These are phyloP conservation scores for Microascus cirrosus DNA, from an alignment of 2,329 filamentous ascomycete species.

Conservation along the genomic window DNA sequence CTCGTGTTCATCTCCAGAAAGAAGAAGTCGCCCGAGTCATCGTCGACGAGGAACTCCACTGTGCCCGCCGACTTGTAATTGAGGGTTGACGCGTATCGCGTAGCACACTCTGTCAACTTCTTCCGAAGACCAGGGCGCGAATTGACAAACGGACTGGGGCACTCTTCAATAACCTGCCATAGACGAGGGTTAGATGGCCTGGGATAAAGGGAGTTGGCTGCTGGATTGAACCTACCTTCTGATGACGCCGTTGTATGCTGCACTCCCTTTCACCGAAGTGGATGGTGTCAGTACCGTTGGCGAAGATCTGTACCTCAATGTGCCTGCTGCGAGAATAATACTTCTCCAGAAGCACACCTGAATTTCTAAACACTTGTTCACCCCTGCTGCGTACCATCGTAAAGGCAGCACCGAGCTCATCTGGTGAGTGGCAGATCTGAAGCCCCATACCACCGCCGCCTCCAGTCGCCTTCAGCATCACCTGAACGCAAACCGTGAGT, in stretches of 20 bases:
- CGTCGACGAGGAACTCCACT: constrained; percentile 26
- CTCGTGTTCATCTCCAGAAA: constrained; percentile 34
- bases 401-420: background rate
- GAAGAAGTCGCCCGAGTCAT: constrained; percentile 19
- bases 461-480: constrained; percentile 30
- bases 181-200: background rate
- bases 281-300: constrained; percentile 29
- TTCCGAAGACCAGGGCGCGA: constrained; percentile 11
- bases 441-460: constrained; percentile 31
- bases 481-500: constrained; percentile 18
- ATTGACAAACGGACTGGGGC: constrained; percentile 14
- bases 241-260: constrained; percentile 36
- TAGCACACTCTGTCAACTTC: constrained; percentile 19
- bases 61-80: constrained; percentile 25
- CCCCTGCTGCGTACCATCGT: constrained; percentile 6
- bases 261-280: constrained; percentile 36
- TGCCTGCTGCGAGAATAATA: constrained; percentile 29
- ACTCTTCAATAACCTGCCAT: constrained; percentile 30
- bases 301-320: constrained; percentile 38
- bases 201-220: background rate
- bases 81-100: constrained; percentile 17
- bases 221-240: constrained; percentile 20
- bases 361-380: background rate
- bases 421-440: constrained; percentile 8
- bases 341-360: constrained; percentile 18